phyloP scores from a whole-genome alignment of 1,139 yeast genomes.

The Suhomyces bribrorum region DNA sequence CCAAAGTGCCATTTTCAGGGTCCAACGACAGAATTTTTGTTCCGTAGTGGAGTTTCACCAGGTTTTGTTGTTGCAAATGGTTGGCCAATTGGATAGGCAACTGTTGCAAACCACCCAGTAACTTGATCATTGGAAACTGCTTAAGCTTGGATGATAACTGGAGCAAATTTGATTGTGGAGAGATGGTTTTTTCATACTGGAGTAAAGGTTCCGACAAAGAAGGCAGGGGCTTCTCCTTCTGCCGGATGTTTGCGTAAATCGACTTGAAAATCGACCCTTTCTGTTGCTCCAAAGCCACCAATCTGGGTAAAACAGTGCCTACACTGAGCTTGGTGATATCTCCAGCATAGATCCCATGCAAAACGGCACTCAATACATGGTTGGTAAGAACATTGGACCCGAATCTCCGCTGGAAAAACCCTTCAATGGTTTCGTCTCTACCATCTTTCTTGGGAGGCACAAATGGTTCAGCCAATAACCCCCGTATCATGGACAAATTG shows the following conservation, averaged over 20 bases:
- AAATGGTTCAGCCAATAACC: constrained; percentile 48
- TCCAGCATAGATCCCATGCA: constrained; percentile 92
- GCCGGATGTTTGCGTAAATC: constrained; percentile 19
- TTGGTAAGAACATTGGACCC: constrained; percentile 57
- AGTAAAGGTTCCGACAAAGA: constrained; percentile 1
- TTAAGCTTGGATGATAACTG: constrained; percentile 38
- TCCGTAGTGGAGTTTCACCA: constrained; percentile 40
- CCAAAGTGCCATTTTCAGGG: constrained; percentile 17
- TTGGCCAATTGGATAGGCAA: constrained; percentile 47
- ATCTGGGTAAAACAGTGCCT: constrained; percentile 51
- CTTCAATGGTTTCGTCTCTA: constrained; percentile 71
- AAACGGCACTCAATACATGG: constrained; percentile 74
- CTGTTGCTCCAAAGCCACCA: constrained; percentile 58
- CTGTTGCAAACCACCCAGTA: constrained; percentile 54
- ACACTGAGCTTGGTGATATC: constrained; percentile 71
- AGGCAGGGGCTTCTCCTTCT: constrained; percentile 12
- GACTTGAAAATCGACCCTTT: constrained; percentile 59
- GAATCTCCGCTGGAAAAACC: constrained; percentile 69
- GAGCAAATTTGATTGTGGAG: constrained; percentile 40
- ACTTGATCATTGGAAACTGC: constrained; percentile 53
- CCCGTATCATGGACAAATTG: constrained; percentile 26
- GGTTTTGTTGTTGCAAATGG: constrained; percentile 35
- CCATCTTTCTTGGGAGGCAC: constrained; percentile 13
- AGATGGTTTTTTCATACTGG: constrained; percentile 34
- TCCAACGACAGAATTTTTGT: constrained; percentile 25